Conservation (phyloP, 768 basidiomycete genomes). For the Suillus paluster region DNA sequence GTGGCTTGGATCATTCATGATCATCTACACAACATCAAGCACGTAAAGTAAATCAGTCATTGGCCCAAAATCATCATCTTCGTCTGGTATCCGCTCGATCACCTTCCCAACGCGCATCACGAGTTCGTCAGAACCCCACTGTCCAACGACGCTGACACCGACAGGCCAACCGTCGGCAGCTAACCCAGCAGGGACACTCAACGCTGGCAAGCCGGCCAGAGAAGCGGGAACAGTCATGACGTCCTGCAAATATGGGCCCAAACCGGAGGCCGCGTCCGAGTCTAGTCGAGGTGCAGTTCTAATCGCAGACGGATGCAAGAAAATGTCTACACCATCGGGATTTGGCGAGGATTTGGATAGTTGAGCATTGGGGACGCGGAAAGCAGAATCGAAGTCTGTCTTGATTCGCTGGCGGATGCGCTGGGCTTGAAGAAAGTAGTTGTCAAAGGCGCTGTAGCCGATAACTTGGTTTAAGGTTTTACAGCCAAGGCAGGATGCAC, state of each 20-base stretch:
- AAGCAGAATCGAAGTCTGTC: conserved; percentile 73
- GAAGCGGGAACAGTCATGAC: conserved; percentile 92
- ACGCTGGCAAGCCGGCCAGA: conserved; percentile 83
- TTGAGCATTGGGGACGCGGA: conserved; percentile 59
- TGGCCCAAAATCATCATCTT: not conserved
- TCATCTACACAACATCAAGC: not conserved
- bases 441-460: conserved; percentile 84
- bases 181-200: conserved; percentile 66
- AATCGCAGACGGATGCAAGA: conserved; percentile 88
- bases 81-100: conserved; percentile 36
- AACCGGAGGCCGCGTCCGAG: conserved; percentile 20
- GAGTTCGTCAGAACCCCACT: conserved; percentile 80
- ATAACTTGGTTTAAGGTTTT: not conserved
- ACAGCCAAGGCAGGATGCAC: conserved; percentile 29
- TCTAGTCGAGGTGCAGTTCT: conserved; percentile 74
- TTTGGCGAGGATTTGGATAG: not conserved
- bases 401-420: conserved; percentile 73
- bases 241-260: conserved; percentile 85
- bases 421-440: conserved; percentile 94
- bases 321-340: conserved; percentile 65
- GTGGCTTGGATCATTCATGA: not conserved
- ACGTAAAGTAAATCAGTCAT: too few species aligned
- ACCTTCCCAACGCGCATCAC: conserved; percentile 57
- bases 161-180: conserved; percentile 76
- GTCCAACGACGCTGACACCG: conserved; percentile 82